These are phyloP conservation scores for Stentor roeselii DNA, from an alignment of 73 alveolate genomes.

Conservation along the genomic window DNA sequence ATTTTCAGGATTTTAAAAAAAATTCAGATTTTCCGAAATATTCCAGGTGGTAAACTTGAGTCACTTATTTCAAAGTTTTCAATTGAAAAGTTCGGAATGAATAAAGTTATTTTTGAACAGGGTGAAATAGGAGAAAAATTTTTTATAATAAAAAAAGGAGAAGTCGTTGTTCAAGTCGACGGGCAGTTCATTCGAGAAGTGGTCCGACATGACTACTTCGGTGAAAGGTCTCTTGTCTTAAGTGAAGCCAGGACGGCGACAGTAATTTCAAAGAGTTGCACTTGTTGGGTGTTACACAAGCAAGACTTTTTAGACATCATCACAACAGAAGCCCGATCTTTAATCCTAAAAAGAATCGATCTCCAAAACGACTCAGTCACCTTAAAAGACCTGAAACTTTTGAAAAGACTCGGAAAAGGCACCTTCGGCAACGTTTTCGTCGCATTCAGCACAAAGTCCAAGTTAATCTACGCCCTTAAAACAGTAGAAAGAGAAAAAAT, in stretches of 20 bases:
- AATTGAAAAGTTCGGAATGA: not conserved
- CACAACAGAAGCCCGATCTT: slow-evolving; percentile 20
- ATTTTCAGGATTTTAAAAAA: not conserved
- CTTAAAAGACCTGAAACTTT: slow-evolving; percentile 53
- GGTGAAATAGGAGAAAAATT: slow-evolving; percentile 31
- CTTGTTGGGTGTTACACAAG: slow-evolving; percentile 5
- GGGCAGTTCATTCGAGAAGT: slow-evolving; percentile 19
- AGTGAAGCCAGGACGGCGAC: slow-evolving; percentile 32
- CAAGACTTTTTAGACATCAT: slow-evolving; percentile 36
- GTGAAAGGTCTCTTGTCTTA: slow-evolving; percentile 43
- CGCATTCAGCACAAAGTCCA: slow-evolving; percentile 47
- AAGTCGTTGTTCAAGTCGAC: slow-evolving; percentile 14
- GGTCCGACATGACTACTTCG: slow-evolving; percentile 35
- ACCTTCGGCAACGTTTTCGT: slow-evolving; percentile 73
- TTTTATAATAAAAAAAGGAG: slow-evolving; percentile 29
- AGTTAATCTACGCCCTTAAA: slow-evolving; percentile 63
- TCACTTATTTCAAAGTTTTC: not conserved
- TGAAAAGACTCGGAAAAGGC: slow-evolving; percentile 65
- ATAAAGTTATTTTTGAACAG: slow-evolving; percentile 25
- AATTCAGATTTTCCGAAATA: not conserved
- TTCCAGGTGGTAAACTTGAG: not conserved
- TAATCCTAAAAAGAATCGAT: slow-evolving; percentile 41
- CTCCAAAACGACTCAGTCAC: not conserved
- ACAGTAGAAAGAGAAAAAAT: slow-evolving; percentile 58
- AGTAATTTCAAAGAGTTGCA: not conserved